These are phyloP conservation scores for Volutella citrinella DNA, from an alignment of 2,329 filamentous ascomycete species.

Conservation along the genomic window DNA sequence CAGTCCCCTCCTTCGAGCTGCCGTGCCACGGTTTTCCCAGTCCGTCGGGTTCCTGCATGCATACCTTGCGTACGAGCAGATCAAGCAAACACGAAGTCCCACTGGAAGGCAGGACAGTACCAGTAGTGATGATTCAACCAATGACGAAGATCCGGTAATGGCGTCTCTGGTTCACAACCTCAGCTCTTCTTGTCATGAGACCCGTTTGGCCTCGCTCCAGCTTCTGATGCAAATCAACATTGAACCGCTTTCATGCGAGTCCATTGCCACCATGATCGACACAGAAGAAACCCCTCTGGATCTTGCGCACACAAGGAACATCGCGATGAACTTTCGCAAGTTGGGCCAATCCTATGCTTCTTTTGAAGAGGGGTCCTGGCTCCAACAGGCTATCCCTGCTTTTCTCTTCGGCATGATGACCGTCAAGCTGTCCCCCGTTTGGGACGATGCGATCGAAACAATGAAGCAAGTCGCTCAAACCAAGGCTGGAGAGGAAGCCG, in stretches of 20 bases:
- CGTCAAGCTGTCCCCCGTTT: conserved; percentile 78
- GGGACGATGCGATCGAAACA: conserved; percentile 77
- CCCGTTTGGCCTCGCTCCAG: conserved; percentile 71
- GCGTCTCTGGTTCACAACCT: conserved; percentile 70
- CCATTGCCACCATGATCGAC: conserved; percentile 60
- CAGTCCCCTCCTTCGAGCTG: conserved; percentile 63
- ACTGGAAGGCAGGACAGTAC: conserved; percentile 25
- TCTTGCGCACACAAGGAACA: conserved; percentile 69
- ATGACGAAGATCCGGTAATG: conserved; percentile 60
- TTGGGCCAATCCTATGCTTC: conserved; percentile 63
- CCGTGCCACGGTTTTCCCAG: conserved; percentile 63
- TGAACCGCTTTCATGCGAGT: conserved; percentile 20
- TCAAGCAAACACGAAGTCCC: conserved; percentile 16
- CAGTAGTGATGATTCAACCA: conserved; percentile 39
- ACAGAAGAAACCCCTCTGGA: conserved; percentile 78
- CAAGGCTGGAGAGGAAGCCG: conserved; percentile 67
- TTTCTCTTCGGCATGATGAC: conserved; percentile 91
- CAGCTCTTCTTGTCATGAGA: conserved; percentile 68
- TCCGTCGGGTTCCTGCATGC: conserved; percentile 65
- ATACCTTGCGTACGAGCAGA: conserved; percentile 53
- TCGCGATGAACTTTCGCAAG: conserved; percentile 84
- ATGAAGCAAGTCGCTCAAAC: conserved; percentile 72
- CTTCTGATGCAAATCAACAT: conserved; percentile 61
- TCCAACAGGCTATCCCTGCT: conserved; percentile 69
- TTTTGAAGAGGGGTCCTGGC: conserved; percentile 58